A percentile compares a stretch with the other conserved stretches of the same genome.
Conservation (phyloP, 345 rosid species). For the Brassica juncea region DNA sequence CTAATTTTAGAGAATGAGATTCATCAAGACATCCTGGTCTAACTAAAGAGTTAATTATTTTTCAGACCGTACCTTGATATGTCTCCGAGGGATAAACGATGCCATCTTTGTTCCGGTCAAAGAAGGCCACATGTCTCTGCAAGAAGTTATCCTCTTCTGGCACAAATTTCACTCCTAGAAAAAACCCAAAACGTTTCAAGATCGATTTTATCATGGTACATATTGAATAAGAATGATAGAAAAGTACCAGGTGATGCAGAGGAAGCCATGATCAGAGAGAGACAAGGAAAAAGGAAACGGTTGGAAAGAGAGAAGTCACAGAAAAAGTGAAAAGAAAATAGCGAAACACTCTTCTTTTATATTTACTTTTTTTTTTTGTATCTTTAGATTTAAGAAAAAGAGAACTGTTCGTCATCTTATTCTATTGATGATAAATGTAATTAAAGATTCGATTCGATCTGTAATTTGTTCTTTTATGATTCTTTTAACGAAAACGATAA, state of each 20-base stretch:
- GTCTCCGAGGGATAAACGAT: conserved; percentile 81
- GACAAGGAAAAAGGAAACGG: neutral
- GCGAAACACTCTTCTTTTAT: conserved; percentile 24
- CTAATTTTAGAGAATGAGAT: neutral
- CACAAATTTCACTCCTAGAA: conserved; percentile 33
- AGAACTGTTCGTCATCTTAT: neutral
- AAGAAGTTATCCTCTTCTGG: conserved; percentile 49
- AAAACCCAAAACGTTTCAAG: neutral
- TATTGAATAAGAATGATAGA: neutral
- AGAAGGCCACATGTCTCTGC: conserved; percentile 80
- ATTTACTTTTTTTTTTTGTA: neutral
- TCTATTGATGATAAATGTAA: neutral
- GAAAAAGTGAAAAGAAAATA: conserved; percentile 1
- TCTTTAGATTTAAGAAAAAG: neutral
- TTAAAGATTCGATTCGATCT: conserved; percentile 15
- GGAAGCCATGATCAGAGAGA: conserved; percentile 32
- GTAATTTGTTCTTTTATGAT: neutral
- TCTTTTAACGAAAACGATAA: neutral
- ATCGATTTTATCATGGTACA: neutral
- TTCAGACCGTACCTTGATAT: conserved; percentile 48
- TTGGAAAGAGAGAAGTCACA: conserved; percentile 7
- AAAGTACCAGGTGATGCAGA: conserved; percentile 21
- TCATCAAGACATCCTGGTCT: conserved; percentile 6
- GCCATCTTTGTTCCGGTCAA: conserved; percentile 78
- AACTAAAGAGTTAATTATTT: neutral